Evolutionary conservation across 2,329 filamentous ascomycete genomes (phyloP), one percentile per base, ranked within the genome.

Genomic region (Aspergillaceae sp.): DNA sequence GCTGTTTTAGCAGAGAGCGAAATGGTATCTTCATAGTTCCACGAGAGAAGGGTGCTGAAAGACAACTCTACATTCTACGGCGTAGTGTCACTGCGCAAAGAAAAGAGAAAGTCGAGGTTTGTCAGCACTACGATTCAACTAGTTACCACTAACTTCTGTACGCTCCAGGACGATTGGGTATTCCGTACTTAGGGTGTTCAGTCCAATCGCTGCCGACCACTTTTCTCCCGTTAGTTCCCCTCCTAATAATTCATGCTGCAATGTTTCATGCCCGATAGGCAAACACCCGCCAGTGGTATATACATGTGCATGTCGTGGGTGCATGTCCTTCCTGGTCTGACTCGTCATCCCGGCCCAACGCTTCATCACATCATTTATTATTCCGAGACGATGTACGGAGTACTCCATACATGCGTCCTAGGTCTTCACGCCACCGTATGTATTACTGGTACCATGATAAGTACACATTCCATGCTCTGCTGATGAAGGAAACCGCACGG

Each of bases 181-280:
- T 33, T 5, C 34, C 29, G 19, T 5, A 5, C 29, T 4, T 33
- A 43, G 26, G 34, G 34, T 36, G 34, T 36, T 36, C 34, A 36
- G n/a, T 11, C 51, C 51, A 52, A 52, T 51, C 48, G 51, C 8
- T 29, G 27, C 10, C 19, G 27, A 48, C 48, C 48, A 53, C 45
- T 46, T 49, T 49, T 43, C 42, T 41, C 19, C 7, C 3, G n/a
- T 41, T 10, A 10, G n/a, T 29, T 11, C 33, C 30, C 29, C 11
- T 27, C 37, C 42, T 43, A 11, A n/a, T 26, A 5, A 6, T n/a
- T 43, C 5, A 43, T 19, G 33, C 9, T 34, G 32, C 11, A 36
- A 8, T 36, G 5, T 40, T 40, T 40, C 38, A 40, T 40, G 38
- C 38, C 38, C 26, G 38, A 40, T 27, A 6, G 34, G 26, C 34